Percentiles rank a stretch among this genome's conserved stretches.
These are phyloP conservation scores for Calonectria multiphialidica DNA, from an alignment of 2,329 filamentous ascomycete species.

Conservation along the genomic window DNA sequence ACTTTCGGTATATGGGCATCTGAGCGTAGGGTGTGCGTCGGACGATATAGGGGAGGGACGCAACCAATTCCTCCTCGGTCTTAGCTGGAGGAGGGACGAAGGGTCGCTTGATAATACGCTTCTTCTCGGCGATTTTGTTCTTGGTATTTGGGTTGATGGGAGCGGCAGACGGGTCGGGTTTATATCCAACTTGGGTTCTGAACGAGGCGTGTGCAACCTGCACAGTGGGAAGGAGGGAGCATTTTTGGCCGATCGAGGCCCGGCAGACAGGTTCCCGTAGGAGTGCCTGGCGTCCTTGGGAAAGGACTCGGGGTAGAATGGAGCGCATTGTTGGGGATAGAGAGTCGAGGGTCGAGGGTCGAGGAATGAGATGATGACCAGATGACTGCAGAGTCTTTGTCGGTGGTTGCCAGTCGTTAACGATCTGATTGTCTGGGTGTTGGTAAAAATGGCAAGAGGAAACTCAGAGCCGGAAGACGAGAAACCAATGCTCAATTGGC, in stretches of 20 bases:
- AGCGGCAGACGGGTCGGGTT: slow-evolving; percentile 35
- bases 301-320: slow-evolving; percentile 40
- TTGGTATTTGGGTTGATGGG: slow-evolving; percentile 41
- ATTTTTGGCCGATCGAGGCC: slow-evolving; percentile 25
- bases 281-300: slow-evolving; percentile 33
- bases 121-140: slow-evolving; percentile 41
- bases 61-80: slow-evolving; percentile 44
- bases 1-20: slow-evolving; percentile 81
- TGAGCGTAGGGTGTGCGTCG: slow-evolving; percentile 77
- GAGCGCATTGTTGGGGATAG: slow-evolving; percentile 42
- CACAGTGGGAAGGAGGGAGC: slow-evolving; percentile 28
- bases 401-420: background rate
- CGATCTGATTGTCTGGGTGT: background rate
- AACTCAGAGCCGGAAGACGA: background rate
- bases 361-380: background rate
- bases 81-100: slow-evolving; percentile 47
- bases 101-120: slow-evolving; percentile 40
- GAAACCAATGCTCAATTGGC: slow-evolving; percentile 25
- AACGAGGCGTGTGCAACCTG: slow-evolving; percentile 37
- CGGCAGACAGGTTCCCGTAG: slow-evolving; percentile 17
- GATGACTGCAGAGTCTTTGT: background rate
- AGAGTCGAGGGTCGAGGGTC: slow-evolving; percentile 10
- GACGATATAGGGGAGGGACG: slow-evolving; percentile 72
- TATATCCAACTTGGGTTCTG: slow-evolving; percentile 39
- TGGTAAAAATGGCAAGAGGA: background rate